Evolutionary conservation across 345 rosid genomes (phyloP), one percentile per base, ranked within the genome.

Genomic region (Abelmoschus esculentus): DNA sequence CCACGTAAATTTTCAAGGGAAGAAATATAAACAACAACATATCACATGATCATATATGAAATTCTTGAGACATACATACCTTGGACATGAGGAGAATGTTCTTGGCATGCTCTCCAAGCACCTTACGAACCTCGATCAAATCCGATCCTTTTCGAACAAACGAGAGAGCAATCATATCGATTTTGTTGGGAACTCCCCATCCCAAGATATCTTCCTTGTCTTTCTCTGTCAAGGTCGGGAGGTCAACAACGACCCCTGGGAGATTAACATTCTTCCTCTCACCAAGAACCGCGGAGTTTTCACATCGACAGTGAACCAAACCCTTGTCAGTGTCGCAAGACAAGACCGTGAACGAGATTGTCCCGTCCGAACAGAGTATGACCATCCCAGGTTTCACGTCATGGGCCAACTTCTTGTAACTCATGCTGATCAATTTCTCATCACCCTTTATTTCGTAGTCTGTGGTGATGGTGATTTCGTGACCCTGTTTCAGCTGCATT

Each of bases 241-340:
- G 97, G 72, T 89, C 98, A 73, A 93, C 98, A 34, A 91, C 79
- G 9, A 93, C 98, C 54, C 98, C 97, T 0, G 98, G 98, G 68
- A 93, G 98, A 81, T 93, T 91, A 36, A 89, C 98, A 17, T 93
- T 93, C 81, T 93, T 93, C 80, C 97, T 88, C 87, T 93, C 97
- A 19, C 98, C 96, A 44, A 93, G 97, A 80, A 89, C 79, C 0
- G 98, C 96, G 62, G 88, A 77, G 77, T 93, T 93, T 85, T 93
- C 98, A 36, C 98, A 93, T 1, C 87, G 81, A 69, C 97, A 91
- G 62, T 70, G 81, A 59, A 93, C 98, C 73, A 89, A 78, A 2
- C 97, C 97, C 0, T 82, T 83, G 72, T 77, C 69, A 34, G 8
- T 75, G 80, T 93, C 88, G 44, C 98, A 83, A n/a, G 97, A 87